Base-by-base conservation (phyloP, 1,284 basidiomycete genomes). In the Phellopilus nigrolimitatus region DNA sequence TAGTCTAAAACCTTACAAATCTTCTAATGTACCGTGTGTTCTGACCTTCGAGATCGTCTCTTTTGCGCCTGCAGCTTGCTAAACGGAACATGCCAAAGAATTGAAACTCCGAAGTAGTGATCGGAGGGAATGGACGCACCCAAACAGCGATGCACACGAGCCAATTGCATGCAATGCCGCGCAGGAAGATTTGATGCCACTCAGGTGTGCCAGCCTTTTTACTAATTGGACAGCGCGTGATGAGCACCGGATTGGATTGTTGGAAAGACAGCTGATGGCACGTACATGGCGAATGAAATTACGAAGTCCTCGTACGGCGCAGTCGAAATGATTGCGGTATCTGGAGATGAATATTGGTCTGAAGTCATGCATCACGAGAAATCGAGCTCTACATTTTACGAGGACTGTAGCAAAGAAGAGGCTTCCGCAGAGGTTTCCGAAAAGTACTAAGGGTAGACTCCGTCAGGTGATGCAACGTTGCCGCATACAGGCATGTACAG, bases 151-250 rank as follows among this genome's bases (percentile, higher is more conserved):
- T 68, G 57, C 76, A 84, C 30, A 90, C 88, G 2, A 89, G 71
- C 79, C 84, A 86, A 59, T 90, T 90, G 59, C 87, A 90, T 3
- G 78, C 87, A 56, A 90, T 86, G 0, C 84, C 87, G 17, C 86
- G 73, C 15, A 88, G 65, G 67, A 89, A 84, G 42, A 90, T 83
- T 62, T 90, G 78, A 62, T 85, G 73, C 83, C 84, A 88, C 34
- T 73, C 66, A 1, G 85, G 84, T 13, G 80, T 76, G 1, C 68
- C 67, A 0, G 82, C 83, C 61, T 86, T 87, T 45, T 76, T 66
- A 41, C 84, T 85, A 47, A 7, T 25, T 17, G 13, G 13, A 27
- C 21, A 55, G 30, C 50, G 34, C 31, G 27, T n/a, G 12, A 21
- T 51, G 43, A 4, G 12, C 15, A 6, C 7, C 1, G 31, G 21